Percentiles rank a stretch among this genome's conserved stretches.
Conservation (phyloP, 345 rosid genomes). For the Eucalyptus marginata region DNA sequence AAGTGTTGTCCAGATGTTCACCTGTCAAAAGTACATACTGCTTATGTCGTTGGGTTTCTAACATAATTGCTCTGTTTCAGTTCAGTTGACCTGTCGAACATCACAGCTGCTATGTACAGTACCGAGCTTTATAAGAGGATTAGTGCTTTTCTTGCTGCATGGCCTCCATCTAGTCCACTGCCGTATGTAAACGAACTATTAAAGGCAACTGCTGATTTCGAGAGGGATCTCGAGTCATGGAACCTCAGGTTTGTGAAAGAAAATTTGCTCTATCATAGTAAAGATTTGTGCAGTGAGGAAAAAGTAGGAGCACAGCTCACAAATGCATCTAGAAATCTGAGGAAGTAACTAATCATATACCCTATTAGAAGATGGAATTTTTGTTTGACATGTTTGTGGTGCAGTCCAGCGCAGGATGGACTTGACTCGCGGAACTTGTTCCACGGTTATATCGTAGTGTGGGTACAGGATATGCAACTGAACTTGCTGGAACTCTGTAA, state of each 20-base stretch:
- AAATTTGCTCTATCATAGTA: too few relatives aligned
- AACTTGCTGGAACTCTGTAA: slow-evolving; percentile 84
- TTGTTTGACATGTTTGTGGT: not conserved
- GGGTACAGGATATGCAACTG: slow-evolving; percentile 94
- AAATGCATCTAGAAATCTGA: too few relatives aligned
- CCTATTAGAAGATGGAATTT: not conserved
- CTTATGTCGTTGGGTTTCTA: not conserved
- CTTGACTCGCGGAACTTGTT: slow-evolving; percentile 72
- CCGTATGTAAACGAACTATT: slow-evolving; percentile 82
- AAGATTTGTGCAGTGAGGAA: too few relatives aligned
- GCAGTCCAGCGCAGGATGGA: slow-evolving; percentile 79
- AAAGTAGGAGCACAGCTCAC: too few relatives aligned
- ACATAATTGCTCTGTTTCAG: slow-evolving; percentile 25
- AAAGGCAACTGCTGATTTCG: slow-evolving; percentile 75
- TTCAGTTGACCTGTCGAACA: slow-evolving; percentile 79
- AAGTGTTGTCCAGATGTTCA: not conserved
- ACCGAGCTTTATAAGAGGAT: slow-evolving; percentile 64
- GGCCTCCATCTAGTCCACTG: slow-evolving; percentile 81
- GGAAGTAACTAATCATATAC: not conserved
- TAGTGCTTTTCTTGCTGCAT: slow-evolving; percentile 69
- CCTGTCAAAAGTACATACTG: not conserved
- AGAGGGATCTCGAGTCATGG: slow-evolving; percentile 80
- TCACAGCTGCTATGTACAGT: slow-evolving; percentile 75
- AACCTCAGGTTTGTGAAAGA: slow-evolving; percentile 52
- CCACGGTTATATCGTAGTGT: slow-evolving; percentile 69